A percentile compares a stretch with the other conserved stretches of the same genome.
These are phyloP conservation scores for Pyrenophora teres DNA, from an alignment of 2,329 filamentous ascomycete genomes.

Conservation along the genomic window DNA sequence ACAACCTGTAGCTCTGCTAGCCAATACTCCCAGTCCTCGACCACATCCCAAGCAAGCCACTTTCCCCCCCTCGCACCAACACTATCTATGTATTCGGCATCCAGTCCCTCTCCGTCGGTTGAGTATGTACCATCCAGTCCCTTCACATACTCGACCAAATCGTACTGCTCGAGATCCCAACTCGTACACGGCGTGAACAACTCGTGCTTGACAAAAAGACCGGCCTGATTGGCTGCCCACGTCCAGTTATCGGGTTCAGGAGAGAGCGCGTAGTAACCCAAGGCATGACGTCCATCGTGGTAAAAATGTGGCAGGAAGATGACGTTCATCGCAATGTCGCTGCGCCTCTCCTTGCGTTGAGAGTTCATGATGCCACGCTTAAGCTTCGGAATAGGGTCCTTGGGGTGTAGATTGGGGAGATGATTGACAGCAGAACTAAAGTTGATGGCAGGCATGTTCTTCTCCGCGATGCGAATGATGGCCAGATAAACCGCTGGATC, in stretches of 20 bases:
- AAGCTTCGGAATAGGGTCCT: conserved; percentile 8
- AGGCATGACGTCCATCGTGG: conserved; percentile 14
- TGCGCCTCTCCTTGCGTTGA: neutral
- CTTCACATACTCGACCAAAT: conserved; percentile 8
- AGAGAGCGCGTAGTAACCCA: conserved; percentile 16
- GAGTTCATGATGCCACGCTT: neutral
- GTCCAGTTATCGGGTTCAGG: no score
- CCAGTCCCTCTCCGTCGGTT: neutral
- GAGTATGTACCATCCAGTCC: neutral
- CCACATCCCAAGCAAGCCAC: conserved; percentile 11
- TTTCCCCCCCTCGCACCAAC: conserved; percentile 6
- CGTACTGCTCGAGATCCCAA: conserved; percentile 5
- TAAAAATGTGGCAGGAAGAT: conserved; percentile 28
- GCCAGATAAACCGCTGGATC: conserved; percentile 27
- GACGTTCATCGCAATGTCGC: conserved; percentile 2
- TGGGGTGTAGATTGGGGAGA: conserved; percentile 22
- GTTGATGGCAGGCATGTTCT: conserved; percentile 24
- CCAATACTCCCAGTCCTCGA: conserved; percentile 8
- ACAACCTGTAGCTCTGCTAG: neutral
- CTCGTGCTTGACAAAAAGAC: neutral
- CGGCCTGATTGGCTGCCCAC: neutral
- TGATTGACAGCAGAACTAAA: conserved; percentile 24
- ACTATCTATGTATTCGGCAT: neutral
- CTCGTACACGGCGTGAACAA: conserved; percentile 20
- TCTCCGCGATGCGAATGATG: conserved; percentile 26